Base-by-base conservation (phyloP, 805 yeast genomes). In the Priceomyces carsonii region DNA sequence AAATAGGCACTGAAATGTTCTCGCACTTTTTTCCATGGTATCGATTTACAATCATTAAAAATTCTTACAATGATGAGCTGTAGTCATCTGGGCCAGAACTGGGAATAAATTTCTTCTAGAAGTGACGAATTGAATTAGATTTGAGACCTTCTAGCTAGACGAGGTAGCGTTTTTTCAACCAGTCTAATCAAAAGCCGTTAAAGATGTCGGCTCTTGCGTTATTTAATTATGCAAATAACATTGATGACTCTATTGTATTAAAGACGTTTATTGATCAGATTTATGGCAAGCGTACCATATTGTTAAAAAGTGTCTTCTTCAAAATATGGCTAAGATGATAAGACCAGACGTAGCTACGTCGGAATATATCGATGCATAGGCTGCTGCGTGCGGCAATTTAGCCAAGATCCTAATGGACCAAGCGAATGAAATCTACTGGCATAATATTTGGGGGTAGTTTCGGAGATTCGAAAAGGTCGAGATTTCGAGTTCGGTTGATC, bases 171-270 rank as follows among this genome's bases (percentile, higher is more conserved):
- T 23, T 23, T 23, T 23, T 23, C 8, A 23, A 23, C 8, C 14
- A 23, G 8, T 23, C 26, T 23, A 23, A 23, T 23, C 26, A 23
- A 23, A 23, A 23, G 8, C 26, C 14, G 26, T 23, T 23, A 23
- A 23, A 15, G 8, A 23, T 23, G n/a, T 23, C 14, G 8, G 26
- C 26, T 23, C 14, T 23, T 23, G 26, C 26, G 5, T 23, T 23
- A 23, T 23, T 23, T 6, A 23, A 23, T 23, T 23, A 23, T 23
- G 8, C 26, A 23, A 23, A 23, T 13, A 23, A 7, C 5, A 23
- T 23, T 23, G 26, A 23, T 23, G 26, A 23, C 14, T 15, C 26
- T 4, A 5, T 23, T 13, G 26, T 23, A 23, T 23, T 23, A 7
- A 23, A 23, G 8, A 23, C 7, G 5, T 23, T 23, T 7, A 23